Base-by-base conservation (phyloP, 768 basidiomycete genomes). In the Mycena alexandri region DNA sequence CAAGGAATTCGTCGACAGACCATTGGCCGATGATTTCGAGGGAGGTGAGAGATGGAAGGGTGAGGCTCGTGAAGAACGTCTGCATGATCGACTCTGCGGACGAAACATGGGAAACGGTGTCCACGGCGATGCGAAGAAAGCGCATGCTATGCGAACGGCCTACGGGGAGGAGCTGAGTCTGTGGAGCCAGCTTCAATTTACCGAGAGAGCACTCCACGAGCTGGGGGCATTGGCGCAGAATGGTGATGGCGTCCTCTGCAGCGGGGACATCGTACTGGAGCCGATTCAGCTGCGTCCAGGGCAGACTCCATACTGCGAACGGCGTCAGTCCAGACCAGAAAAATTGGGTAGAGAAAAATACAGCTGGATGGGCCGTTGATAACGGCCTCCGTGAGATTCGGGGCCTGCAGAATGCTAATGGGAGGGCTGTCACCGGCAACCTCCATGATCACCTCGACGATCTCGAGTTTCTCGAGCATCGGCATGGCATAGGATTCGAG, bases 21-120 rank as follows among this genome's bases (percentile, higher is more conserved):
- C 44, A 71, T 44, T 71, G 65, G 2, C 69, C 69, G 61, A 71
- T 25, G 19, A 71, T 21, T n/a, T 60, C 48, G 17, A 71, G 53
- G 9, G 61, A 51, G 25, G 19, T n/a, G 57, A 71, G 65, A 2
- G 13, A 11, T 21, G 69, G 65, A 3, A 61, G 33, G 16, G 41
- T 55, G 21, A 71, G 16, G n/a, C 33, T 21, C 6, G 6, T 25
- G 61, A 71, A 57, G 48, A 71, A 63, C 12, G 61, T 22, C 13
- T 38, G 13, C 57, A 67, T 48, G 21, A 71, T 56, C 21, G 29
- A 14, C 24, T 64, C 34, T 6, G 62, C 33, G 4, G 57, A 16
- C 4, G n/a, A 14, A 7, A 41, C 46, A 38, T 22, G 21, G 29
- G 1, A 47, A 2, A n/a, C 5, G 22, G 58, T 59, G 57, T 71